Evolutionary conservation across 2,329 filamentous ascomycete species (phyloP).

Genomic region (Colletotrichum cuscutae): DNA sequence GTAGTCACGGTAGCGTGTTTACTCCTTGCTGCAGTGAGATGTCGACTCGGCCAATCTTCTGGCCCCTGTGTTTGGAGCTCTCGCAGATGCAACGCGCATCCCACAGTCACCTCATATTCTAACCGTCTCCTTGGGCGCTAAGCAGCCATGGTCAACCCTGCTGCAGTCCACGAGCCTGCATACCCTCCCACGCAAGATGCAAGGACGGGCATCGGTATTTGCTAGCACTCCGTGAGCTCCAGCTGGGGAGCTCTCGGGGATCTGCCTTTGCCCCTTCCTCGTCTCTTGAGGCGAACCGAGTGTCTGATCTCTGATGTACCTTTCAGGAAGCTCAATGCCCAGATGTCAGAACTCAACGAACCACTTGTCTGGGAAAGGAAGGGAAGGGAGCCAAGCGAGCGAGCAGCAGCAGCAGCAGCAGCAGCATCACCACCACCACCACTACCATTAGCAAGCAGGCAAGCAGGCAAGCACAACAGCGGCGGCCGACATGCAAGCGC

Average conservation of each 20-base stretch:
- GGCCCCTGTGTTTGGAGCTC: conserved; percentile 29
- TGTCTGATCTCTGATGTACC: conserved; percentile 23
- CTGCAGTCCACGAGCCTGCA: background rate
- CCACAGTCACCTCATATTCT: conserved; percentile 29
- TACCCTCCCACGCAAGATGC: conserved; percentile 15
- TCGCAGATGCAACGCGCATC: conserved; percentile 28
- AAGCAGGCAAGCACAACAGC: too few relatives aligned
- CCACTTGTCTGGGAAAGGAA: conserved; percentile 21
- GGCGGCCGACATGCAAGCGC: conserved; percentile 14
- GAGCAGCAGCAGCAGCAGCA: background rate
- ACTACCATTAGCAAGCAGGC: too few relatives aligned
- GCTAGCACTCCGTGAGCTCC: conserved; percentile 24
- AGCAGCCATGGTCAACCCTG: conserved; percentile 29
- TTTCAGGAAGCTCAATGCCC: conserved; percentile 1
- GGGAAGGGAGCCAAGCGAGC: conserved; percentile 16
- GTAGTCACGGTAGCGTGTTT: background rate
- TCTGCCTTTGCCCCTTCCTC: background rate
- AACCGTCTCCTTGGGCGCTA: conserved; percentile 32
- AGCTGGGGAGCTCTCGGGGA: conserved; percentile 15
- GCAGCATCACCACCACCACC: too few relatives aligned
- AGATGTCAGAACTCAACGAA: conserved; percentile 24
- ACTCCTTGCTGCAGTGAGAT: conserved; percentile 3
- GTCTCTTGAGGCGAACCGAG: conserved; percentile 14
- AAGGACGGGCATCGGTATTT: conserved; percentile 31
- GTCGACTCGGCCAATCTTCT: conserved; percentile 23